phyloP scores from a whole-genome alignment of 257 asterid genomes.

The Solanum gracilifrons region DNA sequence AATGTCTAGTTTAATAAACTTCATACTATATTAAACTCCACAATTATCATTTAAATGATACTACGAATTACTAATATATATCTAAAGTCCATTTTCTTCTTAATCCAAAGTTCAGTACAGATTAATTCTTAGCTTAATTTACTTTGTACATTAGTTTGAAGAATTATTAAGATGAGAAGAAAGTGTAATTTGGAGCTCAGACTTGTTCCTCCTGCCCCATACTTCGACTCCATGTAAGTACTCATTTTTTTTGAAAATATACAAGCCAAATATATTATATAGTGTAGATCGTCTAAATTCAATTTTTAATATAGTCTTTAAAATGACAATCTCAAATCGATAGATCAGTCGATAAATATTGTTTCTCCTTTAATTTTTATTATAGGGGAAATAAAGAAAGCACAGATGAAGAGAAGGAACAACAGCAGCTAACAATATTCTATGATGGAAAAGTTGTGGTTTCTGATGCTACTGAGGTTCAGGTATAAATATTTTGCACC shows the following conservation, averaged over 20 bases:
- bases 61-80: neutral
- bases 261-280: no score
- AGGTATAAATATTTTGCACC: neutral
- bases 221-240: neutral
- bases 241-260: no score
- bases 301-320: no score
- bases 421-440: conserved; percentile 38
- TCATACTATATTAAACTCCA: neutral
- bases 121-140: neutral
- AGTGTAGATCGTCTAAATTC: neutral
- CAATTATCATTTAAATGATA: neutral
- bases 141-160: neutral
- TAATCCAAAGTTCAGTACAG: neutral
- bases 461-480: conserved; percentile 40
- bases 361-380: neutral
- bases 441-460: conserved; percentile 36
- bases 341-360: neutral
- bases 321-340: neutral
- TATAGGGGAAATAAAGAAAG: neutral
- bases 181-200: neutral
- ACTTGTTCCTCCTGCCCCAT: neutral
- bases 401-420: neutral
- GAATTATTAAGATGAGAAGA: neutral
- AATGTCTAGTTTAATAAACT: neutral
- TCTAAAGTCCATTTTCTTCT: neutral